Evolutionary conservation across 768 basidiomycete genomes (phyloP).

Genomic region (Leccinum broughii): DNA sequence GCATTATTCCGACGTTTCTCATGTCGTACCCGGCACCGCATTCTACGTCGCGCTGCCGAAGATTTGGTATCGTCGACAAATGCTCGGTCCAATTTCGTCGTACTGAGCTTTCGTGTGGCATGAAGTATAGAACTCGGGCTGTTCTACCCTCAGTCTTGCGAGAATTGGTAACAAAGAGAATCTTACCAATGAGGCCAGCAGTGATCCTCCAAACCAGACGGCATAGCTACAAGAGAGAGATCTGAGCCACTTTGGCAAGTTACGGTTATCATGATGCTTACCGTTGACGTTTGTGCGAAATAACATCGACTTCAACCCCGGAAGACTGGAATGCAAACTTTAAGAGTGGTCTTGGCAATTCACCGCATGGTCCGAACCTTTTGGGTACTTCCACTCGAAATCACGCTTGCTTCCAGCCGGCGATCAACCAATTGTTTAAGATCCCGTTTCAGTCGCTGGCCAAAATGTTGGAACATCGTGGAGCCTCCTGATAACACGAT

Average conservation of each 20-base stretch:
- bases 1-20: not conserved
- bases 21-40: not conserved
- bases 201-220: slow-evolving; percentile 97
- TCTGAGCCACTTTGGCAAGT: slow-evolving; percentile 4
- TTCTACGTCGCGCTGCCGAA: slow-evolving; percentile 82
- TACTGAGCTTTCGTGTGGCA: slow-evolving; percentile 96
- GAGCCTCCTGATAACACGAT: slow-evolving; percentile 97
- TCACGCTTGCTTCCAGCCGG: slow-evolving; percentile 74
- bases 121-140: slow-evolving; percentile 95
- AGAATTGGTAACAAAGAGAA: not conserved
- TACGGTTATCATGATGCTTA: slow-evolving; percentile 34
- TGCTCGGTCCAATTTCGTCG: slow-evolving; percentile 89
- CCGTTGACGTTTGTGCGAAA: slow-evolving; percentile 96
- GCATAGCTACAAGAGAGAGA: slow-evolving; percentile 58
- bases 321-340: slow-evolving; percentile 61
- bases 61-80: slow-evolving; percentile 90
- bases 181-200: slow-evolving; percentile 87
- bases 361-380: slow-evolving; percentile 51
- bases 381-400: slow-evolving; percentile 70
- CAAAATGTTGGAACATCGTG: slow-evolving; percentile 99
- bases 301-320: slow-evolving; percentile 97
- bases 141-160: slow-evolving; percentile 10
- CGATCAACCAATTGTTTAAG: slow-evolving; percentile 92
- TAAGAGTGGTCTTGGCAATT: slow-evolving; percentile 3
- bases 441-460: slow-evolving; percentile 94